Percentiles rank a stretch among this genome's conserved stretches.
Evolutionary conservation across 352 stramenopile species (phyloP).

Genomic region (Plasmopara viticola): DNA sequence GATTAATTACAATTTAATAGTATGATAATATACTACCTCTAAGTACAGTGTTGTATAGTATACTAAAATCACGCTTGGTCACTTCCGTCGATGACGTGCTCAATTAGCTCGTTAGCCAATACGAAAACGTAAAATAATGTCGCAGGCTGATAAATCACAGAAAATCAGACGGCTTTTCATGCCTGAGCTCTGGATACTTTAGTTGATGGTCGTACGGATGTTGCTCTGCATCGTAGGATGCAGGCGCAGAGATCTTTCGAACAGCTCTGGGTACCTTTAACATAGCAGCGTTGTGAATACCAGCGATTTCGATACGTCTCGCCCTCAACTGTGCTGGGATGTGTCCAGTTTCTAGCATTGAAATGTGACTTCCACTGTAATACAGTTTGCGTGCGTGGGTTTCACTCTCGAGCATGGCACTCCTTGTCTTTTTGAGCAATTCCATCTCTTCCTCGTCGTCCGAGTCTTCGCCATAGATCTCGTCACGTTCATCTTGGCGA

Average conservation of each 20-base stretch:
- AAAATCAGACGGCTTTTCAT: background rate
- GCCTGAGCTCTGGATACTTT: constrained; percentile 2
- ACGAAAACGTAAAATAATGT: background rate
- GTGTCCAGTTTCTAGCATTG: constrained; percentile 24
- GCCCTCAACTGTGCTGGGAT: constrained; percentile 32
- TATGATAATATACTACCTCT: background rate
- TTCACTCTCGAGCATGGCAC: constrained; percentile 45
- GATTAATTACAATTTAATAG: background rate
- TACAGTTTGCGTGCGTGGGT: constrained; percentile 35
- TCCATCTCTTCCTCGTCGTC: constrained; percentile 50
- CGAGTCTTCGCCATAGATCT: constrained; percentile 25
- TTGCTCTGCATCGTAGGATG: constrained; percentile 6
- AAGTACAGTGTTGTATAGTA: background rate
- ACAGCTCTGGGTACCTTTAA: constrained; percentile 1
- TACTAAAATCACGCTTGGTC: background rate
- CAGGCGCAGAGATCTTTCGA: constrained; percentile 8
- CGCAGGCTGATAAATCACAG: background rate
- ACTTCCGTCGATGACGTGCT: background rate
- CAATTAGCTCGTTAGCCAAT: background rate
- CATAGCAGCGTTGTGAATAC: constrained; percentile 19
- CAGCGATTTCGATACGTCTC: constrained; percentile 55
- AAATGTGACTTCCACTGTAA: constrained; percentile 36
- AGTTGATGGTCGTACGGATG: constrained; percentile 13
- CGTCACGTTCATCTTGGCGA: constrained; percentile 12
- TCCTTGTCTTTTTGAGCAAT: constrained; percentile 50